phyloP scores from a whole-genome alignment of 257 asterid genomes.

The Knoxia roxburghii region DNA sequence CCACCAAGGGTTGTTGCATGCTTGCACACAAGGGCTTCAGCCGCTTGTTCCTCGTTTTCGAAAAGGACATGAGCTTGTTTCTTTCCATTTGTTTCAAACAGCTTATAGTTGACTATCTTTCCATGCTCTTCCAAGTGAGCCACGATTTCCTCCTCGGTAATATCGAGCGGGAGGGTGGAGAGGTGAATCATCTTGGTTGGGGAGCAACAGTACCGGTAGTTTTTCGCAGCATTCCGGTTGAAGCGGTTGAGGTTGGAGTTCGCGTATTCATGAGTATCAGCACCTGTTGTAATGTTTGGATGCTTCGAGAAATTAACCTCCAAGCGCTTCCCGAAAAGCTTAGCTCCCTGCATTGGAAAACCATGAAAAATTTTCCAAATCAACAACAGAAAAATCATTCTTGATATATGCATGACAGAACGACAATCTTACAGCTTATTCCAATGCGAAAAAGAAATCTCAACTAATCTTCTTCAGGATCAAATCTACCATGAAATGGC shows the following conservation, averaged over 20 bases:
- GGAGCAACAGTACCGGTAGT: conserved; percentile 90
- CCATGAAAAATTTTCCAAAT: background rate
- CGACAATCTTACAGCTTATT: background rate
- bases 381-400: background rate
- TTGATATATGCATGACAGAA: background rate
- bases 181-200: conserved; percentile 96
- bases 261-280: conserved; percentile 87
- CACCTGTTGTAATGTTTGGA: conserved; percentile 75
- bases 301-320: conserved; percentile 91
- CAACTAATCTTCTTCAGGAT: background rate
- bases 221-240: conserved; percentile 92
- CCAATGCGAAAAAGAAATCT: background rate
- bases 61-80: conserved; percentile 89
- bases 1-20: conserved; percentile 89
- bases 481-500: background rate
- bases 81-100: conserved; percentile 93
- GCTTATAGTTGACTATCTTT: conserved; percentile 51
- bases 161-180: conserved; percentile 84
- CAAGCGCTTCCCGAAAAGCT: conserved; percentile 83
- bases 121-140: conserved; percentile 88
- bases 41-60: conserved; percentile 90
- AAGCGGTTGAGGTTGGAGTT: conserved; percentile 95
- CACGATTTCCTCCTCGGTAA: conserved; percentile 68
- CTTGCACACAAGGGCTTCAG: conserved; percentile 97
- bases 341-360: conserved; percentile 54